Percentiles rank a stretch among this genome's conserved stretches.
phyloP scores from a whole-genome alignment of 2,329 filamentous ascomycete species.

The Aspergillus sp. region DNA sequence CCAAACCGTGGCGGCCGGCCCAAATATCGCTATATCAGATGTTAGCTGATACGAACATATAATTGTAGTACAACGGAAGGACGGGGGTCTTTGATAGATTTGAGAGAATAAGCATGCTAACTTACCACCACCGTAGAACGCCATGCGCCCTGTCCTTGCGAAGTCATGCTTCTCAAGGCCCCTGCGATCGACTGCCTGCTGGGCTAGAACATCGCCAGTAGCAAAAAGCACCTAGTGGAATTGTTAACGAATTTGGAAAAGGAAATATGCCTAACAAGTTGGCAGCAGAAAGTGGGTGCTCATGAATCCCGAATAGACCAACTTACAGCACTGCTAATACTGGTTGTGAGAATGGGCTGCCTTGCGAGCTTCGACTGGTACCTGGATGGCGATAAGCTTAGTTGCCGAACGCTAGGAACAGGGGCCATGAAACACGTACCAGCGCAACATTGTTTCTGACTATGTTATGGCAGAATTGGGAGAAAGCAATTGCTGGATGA shows the following conservation, averaged over 20 bases:
- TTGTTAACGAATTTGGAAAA: background rate
- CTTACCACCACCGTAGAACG: slow-evolving; percentile 50
- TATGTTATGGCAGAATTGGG: background rate
- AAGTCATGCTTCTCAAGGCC: slow-evolving; percentile 74
- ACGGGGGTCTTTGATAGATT: background rate
- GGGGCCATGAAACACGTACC: slow-evolving; percentile 24
- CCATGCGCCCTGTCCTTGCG: slow-evolving; percentile 49
- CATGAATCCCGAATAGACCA: slow-evolving; percentile 1
- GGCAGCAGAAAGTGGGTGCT: background rate
- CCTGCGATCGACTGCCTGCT: slow-evolving; percentile 83
- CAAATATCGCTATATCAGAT: slow-evolving; percentile 65
- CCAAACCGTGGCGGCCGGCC: slow-evolving; percentile 84
- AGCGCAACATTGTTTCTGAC: slow-evolving; percentile 35
- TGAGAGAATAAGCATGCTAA: background rate
- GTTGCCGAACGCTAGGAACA: slow-evolving; percentile 9
- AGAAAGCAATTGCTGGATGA: background rate
- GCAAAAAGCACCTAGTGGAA: slow-evolving; percentile 72
- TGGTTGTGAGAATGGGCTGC: slow-evolving; percentile 85
- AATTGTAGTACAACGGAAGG: background rate
- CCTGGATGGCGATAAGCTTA: slow-evolving; percentile 49
- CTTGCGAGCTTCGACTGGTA: slow-evolving; percentile 81
- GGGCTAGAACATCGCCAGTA: slow-evolving; percentile 84
- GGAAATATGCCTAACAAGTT: too few species aligned
- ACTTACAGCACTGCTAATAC: slow-evolving; percentile 74
- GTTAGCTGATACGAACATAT: slow-evolving; percentile 10